phyloP scores from a whole-genome alignment of 768 basidiomycete species.

The Hericium alpestre region DNA sequence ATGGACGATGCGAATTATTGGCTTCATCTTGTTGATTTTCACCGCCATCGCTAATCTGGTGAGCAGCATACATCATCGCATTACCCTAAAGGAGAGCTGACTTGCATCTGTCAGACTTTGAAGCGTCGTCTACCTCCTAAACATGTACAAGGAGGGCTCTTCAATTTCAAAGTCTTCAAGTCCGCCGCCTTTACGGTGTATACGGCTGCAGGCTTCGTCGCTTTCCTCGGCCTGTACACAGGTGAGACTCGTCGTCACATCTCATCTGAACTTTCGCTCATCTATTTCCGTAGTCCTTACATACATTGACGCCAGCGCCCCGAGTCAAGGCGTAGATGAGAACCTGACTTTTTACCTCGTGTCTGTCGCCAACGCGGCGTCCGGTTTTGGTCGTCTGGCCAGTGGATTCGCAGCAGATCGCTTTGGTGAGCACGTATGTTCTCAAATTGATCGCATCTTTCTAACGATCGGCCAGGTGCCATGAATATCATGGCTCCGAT shows the following conservation, averaged over 20 bases:
- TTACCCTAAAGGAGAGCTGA: constrained; percentile 7
- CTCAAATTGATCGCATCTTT: background rate
- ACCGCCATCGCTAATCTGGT: constrained; percentile 49
- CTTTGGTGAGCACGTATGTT: constrained; percentile 27
- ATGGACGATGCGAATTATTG: constrained; percentile 69
- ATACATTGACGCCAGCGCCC: constrained; percentile 53
- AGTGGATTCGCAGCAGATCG: constrained; percentile 46
- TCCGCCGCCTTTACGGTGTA: constrained; percentile 45
- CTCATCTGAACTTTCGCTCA: background rate
- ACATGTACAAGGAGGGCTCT: constrained; percentile 43
- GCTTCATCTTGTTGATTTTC: constrained; percentile 44
- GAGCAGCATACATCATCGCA: constrained; percentile 5
- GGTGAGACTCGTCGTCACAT: background rate
- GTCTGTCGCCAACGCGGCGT: constrained; percentile 57
- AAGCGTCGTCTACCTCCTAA: constrained; percentile 42
- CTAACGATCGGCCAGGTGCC: constrained; percentile 30
- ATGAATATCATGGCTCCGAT: constrained; percentile 64
- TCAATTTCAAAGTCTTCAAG: constrained; percentile 49
- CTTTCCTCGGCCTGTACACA: constrained; percentile 61
- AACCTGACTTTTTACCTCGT: constrained; percentile 55
- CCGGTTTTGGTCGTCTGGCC: constrained; percentile 47
- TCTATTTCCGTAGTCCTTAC: constrained; percentile 39
- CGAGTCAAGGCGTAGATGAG: constrained; percentile 33
- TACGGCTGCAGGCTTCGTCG: constrained; percentile 42
- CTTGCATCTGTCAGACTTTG: constrained; percentile 13